A percentile compares a stretch with the other conserved stretches of the same genome.
These are phyloP conservation scores for Trichothecium sympodiale DNA, from an alignment of 2,329 filamentous ascomycete genomes.

Conservation along the genomic window DNA sequence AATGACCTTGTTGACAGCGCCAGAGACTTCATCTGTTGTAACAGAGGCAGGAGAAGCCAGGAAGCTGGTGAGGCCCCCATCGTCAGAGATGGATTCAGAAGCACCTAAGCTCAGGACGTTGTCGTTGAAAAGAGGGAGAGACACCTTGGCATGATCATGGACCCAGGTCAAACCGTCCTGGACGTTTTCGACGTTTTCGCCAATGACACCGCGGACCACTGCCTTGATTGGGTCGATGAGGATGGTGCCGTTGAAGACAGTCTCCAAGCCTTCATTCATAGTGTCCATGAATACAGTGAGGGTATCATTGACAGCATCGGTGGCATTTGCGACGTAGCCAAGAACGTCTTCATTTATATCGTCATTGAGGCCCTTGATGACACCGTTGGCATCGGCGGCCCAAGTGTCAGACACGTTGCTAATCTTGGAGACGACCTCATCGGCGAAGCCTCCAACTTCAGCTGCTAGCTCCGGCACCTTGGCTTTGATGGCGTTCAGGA, in stretches of 20 bases:
- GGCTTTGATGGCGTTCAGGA: slow-evolving; percentile 63
- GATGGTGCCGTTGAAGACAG: slow-evolving; percentile 71
- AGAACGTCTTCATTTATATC: slow-evolving; percentile 79
- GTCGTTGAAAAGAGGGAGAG: slow-evolving; percentile 66
- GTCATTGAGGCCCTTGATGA: slow-evolving; percentile 57
- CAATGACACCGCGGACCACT: slow-evolving; percentile 77
- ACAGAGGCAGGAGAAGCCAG: slow-evolving; percentile 64
- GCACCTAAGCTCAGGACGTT: slow-evolving; percentile 79
- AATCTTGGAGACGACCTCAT: slow-evolving; percentile 62
- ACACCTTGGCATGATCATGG: slow-evolving; percentile 71
- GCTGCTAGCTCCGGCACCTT: slow-evolving; percentile 64
- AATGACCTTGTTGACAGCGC: slow-evolving; percentile 60
- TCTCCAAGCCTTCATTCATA: slow-evolving; percentile 63
- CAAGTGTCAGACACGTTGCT: slow-evolving; percentile 64
- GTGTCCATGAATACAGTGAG: slow-evolving; percentile 71
- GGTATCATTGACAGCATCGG: slow-evolving; percentile 71
- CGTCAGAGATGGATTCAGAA: slow-evolving; percentile 44
- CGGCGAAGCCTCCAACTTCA: slow-evolving; percentile 70
- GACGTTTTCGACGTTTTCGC: slow-evolving; percentile 73
- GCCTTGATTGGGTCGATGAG: slow-evolving; percentile 69
- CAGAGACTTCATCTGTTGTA: slow-evolving; percentile 72
- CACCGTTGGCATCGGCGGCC: slow-evolving; percentile 65
- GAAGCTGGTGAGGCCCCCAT: slow-evolving; percentile 55
- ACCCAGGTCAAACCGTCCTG: slow-evolving; percentile 92
- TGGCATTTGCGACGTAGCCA: slow-evolving; percentile 78